Percentiles rank a stretch among this genome's conserved stretches.
Conservation (phyloP, 2,329 filamentous ascomycete genomes). For the Pseudogymnoascus sp. region DNA sequence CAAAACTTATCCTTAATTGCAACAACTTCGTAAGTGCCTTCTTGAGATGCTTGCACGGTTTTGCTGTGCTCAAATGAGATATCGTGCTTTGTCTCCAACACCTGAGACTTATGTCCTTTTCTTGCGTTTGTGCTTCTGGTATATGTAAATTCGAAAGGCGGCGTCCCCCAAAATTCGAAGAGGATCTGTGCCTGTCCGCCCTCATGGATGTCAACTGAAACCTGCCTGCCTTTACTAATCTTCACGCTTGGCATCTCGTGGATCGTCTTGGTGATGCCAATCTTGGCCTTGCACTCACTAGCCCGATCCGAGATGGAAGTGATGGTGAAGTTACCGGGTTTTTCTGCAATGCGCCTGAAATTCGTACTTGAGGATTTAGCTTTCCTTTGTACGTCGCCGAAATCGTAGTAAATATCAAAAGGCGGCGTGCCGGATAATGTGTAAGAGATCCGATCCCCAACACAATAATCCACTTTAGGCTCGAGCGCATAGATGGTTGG, state of each 20-base stretch:
- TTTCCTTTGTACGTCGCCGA: constrained; percentile 70
- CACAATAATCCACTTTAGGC: constrained; percentile 80
- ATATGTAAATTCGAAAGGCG: constrained; percentile 97
- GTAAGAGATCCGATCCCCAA: constrained; percentile 90
- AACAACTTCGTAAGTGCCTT: constrained; percentile 96
- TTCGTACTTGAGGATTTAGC: constrained; percentile 73
- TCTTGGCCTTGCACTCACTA: constrained; percentile 75
- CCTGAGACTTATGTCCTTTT: constrained; percentile 68
- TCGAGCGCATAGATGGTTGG: constrained; percentile 87
- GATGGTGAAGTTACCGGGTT: constrained; percentile 81
- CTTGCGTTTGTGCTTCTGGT: constrained; percentile 79
- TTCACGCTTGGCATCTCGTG: constrained; percentile 88
- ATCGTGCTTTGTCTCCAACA: constrained; percentile 89
- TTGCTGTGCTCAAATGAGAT: constrained; percentile 75
- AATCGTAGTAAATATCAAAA: constrained; percentile 89
- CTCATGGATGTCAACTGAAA: constrained; percentile 89
- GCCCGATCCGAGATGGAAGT: constrained; percentile 82
- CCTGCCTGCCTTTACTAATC: constrained; percentile 76
- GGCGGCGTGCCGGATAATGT: constrained; percentile 84
- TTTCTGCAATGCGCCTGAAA: constrained; percentile 90
- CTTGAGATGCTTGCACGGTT: constrained; percentile 77
- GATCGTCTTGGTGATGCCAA: constrained; percentile 74
- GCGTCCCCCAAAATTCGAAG: constrained; percentile 92
- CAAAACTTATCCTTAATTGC: constrained; percentile 92
- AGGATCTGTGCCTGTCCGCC: constrained; percentile 88